Evolutionary conservation across 1,284 basidiomycete genomes (phyloP).

Genomic region (Puccinia triticina): DNA sequence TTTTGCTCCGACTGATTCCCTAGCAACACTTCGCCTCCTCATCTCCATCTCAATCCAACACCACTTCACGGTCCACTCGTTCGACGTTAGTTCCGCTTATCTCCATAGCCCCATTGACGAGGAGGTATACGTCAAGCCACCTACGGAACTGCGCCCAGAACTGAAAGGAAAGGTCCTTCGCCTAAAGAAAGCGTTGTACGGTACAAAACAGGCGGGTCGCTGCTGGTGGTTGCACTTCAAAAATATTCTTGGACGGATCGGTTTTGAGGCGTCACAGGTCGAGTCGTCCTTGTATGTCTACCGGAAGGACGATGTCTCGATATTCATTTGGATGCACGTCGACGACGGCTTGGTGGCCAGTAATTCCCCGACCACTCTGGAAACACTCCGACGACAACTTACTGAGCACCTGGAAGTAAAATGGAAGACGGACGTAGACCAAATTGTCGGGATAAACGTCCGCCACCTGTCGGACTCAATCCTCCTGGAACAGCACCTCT

Average conservation of each 20-base stretch:
- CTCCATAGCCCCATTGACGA: slow-evolving; percentile 34
- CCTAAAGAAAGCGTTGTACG: slow-evolving; percentile 17
- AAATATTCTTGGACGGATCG: background rate
- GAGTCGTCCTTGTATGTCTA: slow-evolving; percentile 1
- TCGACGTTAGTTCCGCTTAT: slow-evolving; percentile 41
- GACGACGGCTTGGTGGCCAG: slow-evolving; percentile 13
- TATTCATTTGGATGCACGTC: slow-evolving; percentile 28
- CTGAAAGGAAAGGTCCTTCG: slow-evolving; percentile 2
- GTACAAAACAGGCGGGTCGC: slow-evolving; percentile 28
- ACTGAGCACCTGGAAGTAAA: background rate
- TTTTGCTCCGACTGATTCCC: background rate
- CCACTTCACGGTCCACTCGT: background rate
- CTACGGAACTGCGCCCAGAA: background rate
- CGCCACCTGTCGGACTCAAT: background rate
- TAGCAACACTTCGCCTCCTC: background rate
- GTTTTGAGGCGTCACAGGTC: background rate
- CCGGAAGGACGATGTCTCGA: no score
- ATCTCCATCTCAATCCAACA: background rate
- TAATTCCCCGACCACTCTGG: background rate
- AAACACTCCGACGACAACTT: background rate
- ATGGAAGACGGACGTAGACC: background rate
- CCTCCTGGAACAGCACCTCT: background rate
- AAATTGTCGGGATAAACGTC: slow-evolving; percentile 20
- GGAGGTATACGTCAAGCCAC: slow-evolving; percentile 11
- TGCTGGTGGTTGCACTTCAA: slow-evolving; percentile 26